Percentiles rank a stretch among this genome's conserved stretches.
Conservation (phyloP, 164 flowering plant species). For the Nymphaea colorata region DNA sequence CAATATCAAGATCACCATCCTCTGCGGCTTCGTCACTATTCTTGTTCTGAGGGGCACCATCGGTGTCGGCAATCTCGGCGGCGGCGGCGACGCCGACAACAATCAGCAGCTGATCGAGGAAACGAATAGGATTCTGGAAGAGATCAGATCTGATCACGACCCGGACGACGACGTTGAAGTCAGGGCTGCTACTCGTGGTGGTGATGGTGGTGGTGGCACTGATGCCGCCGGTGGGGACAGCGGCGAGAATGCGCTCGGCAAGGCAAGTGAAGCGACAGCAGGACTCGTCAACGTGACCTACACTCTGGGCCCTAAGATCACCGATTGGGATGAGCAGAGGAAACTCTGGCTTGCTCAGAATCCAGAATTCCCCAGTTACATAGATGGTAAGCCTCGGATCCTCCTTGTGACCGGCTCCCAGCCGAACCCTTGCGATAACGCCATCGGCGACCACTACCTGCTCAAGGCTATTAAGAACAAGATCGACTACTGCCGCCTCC, state of each 20-base stretch:
- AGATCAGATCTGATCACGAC: constrained; percentile 64
- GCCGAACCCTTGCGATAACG: constrained; percentile 78
- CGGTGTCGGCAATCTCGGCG: constrained; percentile 53
- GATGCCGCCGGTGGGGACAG: not conserved
- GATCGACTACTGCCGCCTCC: constrained; percentile 83
- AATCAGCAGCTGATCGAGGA: constrained; percentile 42
- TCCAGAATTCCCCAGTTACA: constrained; percentile 43
- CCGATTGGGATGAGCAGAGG: constrained; percentile 53
- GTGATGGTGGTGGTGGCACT: not conserved
- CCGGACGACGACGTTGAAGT: constrained; percentile 21
- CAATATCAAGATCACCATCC: constrained; percentile 79
- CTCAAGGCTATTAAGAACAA: constrained; percentile 72
- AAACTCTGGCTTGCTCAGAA: constrained; percentile 48
- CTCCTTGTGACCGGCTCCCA: constrained; percentile 74
- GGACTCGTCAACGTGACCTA: constrained; percentile 39
- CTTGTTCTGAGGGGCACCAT: constrained; percentile 87
- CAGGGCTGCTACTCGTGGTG: not conserved
- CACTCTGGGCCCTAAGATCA: constrained; percentile 58
- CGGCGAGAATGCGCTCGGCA: not conserved
- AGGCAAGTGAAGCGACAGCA: constrained; percentile 1
- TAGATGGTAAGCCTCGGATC: constrained; percentile 42
- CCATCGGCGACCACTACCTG: constrained; percentile 84
- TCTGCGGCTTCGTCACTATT: constrained; percentile 82
- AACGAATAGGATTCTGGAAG: constrained; percentile 50
- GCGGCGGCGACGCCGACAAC: constrained; percentile 22